Base-by-base conservation (phyloP, 2,329 filamentous ascomycete species). In the Didymella arachidicola region DNA sequence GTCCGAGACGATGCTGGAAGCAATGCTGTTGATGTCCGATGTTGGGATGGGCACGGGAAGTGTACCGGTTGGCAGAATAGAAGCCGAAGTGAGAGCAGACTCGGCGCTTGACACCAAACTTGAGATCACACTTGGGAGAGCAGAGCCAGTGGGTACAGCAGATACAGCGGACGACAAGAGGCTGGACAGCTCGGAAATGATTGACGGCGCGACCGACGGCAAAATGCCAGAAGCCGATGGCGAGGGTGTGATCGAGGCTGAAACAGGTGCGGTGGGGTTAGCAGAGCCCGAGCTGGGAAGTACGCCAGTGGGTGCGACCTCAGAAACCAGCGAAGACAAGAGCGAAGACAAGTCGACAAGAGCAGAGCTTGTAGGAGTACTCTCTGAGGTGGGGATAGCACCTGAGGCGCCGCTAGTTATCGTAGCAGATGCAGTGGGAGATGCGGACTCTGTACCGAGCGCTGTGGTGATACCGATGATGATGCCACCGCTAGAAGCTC, bases 391-490 rank as follows among this genome's bases (percentile, higher is more conserved):
- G 10, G 66, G 66, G 29, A 66, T 71, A 4, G 63, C 57, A 32
- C 57, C 64, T 50, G 68, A 36, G 4, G 56, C 55, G 6, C 60
- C 42, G 26, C 57, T 56, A 1, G 64, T 67, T 8, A 64, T 52
- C 11, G 60, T 64, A 7, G 59, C 53, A 12, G 49, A 53, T 16
- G 54, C 51, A 19, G 36, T 39, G 4, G 36, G 7, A n/a, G 44
- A 46, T 11, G 39, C 39, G 8, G 58, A 60, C 27, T 63, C 64
- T 25, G 68, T 73, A 39, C 72, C 72, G 19, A 76, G 57, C 12
- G 73, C 72, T 7, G 73, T 76, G 7, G 73, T 76, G 44, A 76
- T 74, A 14, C 74, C 74, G 55, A 77, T 72, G 10, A 73, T 53
- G 46, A 76, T 76, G 11, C 74, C 69, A 12, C 34, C 43, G 25